These are phyloP conservation scores for Rhododendron molle DNA, from an alignment of 148 eudicot species.

Conservation along the genomic window DNA sequence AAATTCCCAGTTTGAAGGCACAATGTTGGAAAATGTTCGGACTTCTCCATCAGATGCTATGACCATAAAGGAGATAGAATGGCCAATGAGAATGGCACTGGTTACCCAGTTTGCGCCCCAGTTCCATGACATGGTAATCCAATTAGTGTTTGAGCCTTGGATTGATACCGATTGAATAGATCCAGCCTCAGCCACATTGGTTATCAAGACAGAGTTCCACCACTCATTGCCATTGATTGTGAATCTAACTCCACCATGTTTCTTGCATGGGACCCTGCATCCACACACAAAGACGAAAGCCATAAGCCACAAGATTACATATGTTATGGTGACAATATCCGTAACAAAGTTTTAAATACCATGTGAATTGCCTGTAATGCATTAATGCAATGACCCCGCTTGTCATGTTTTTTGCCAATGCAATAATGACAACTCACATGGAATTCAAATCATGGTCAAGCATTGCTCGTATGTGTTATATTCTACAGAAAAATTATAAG, in stretches of 20 bases:
- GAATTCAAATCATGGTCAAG: too few relatives aligned
- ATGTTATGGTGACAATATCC: too few relatives aligned
- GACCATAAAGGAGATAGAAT: conserved; percentile 67
- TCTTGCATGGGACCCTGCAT: conserved; percentile 72
- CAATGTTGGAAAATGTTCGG: conserved; percentile 32
- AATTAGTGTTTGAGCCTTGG: conserved; percentile 68
- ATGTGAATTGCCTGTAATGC: too few relatives aligned
- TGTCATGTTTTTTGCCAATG: too few relatives aligned
- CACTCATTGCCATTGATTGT: conserved; percentile 72
- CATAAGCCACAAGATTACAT: neutral
- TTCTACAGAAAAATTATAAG: too few relatives aligned
- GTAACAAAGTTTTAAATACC: neutral
- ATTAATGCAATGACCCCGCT: too few relatives aligned
- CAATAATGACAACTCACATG: too few relatives aligned
- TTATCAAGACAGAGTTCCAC: conserved; percentile 69
- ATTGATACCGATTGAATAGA: conserved; percentile 56
- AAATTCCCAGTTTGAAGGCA: conserved; percentile 65
- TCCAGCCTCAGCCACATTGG: conserved; percentile 73
- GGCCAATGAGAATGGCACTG: conserved; percentile 58
- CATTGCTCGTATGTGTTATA: too few relatives aligned
- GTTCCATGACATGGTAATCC: conserved; percentile 80
- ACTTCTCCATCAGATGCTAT: conserved; percentile 60
- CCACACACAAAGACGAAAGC: neutral
- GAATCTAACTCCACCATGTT: conserved; percentile 85
- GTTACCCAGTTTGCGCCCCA: conserved; percentile 99